Conservation (phyloP, 352 stramenopile species). For the Phytophthora macrochlamydospora region DNA sequence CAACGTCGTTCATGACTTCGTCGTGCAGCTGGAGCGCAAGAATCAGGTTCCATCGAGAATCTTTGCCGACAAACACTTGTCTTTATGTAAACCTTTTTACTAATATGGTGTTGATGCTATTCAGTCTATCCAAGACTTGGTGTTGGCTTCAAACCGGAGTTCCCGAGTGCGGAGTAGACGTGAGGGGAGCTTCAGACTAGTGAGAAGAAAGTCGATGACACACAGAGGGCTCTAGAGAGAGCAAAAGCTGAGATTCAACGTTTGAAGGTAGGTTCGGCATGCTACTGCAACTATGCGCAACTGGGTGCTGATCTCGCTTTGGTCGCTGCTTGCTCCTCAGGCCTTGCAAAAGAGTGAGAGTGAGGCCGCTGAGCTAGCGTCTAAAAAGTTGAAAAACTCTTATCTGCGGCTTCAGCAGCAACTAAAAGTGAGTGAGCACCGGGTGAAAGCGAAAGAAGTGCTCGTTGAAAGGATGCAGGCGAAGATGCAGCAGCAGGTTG, state of each 20-base stretch:
- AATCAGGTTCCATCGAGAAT: constrained; percentile 50
- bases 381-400: constrained; percentile 68
- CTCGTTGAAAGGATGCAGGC: constrained; percentile 81
- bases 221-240: constrained; percentile 45
- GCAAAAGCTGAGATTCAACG: constrained; percentile 59
- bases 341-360: constrained; percentile 49
- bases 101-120: constrained; percentile 3
- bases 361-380: constrained; percentile 50
- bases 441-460: constrained; percentile 87
- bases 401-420: constrained; percentile 79
- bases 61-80: no score
- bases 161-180: constrained; percentile 54
- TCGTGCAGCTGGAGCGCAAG: constrained; percentile 63
- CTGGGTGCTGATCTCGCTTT: no score
- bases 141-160: constrained; percentile 68
- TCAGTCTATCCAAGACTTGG: constrained; percentile 80
- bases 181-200: constrained; percentile 48
- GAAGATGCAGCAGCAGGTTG: constrained; percentile 80
- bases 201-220: constrained; percentile 60
- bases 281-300: no score
- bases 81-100: no score
- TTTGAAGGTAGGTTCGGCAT: constrained; percentile 44
- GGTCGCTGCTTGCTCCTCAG: constrained; percentile 22
- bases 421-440: constrained; percentile 86
- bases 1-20: constrained; percentile 66